Evolutionary conservation across 331 rosid genomes (phyloP).

Genomic region (Cydonia oblonga): DNA sequence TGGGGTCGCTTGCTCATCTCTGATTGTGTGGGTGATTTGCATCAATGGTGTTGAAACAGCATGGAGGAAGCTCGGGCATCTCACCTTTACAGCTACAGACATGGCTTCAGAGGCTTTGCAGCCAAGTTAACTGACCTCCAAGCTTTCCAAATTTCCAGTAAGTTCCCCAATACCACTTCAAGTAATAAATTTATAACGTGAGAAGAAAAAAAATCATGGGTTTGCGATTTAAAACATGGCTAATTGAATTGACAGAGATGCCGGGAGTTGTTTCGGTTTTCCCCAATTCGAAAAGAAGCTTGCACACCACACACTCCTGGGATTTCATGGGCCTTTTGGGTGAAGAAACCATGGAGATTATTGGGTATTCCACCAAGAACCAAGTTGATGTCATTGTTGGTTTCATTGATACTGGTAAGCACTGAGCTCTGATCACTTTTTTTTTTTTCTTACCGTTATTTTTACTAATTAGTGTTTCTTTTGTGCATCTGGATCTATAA

Average conservation of each 20-base stretch:
- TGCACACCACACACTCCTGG: conserved; percentile 87
- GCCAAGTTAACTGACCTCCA: conserved; percentile 56
- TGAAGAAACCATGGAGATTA: conserved; percentile 40
- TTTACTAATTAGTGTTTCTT: not conserved
- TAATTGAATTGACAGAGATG: conserved; percentile 50
- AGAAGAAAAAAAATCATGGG: no score
- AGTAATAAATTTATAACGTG: no score
- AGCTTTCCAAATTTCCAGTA: conserved; percentile 57
- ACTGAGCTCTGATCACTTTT: not conserved
- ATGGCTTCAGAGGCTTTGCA: conserved; percentile 74
- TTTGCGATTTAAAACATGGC: conserved; percentile 1
- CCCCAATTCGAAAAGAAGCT: conserved; percentile 55
- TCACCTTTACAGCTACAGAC: conserved; percentile 56
- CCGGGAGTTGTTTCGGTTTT: conserved; percentile 72
- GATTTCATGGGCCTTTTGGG: conserved; percentile 65
- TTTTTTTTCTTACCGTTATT: not conserved
- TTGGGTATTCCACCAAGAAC: conserved; percentile 45
- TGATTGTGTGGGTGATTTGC: not conserved
- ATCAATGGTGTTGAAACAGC: conserved; percentile 27
- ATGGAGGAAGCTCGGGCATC: conserved; percentile 51
- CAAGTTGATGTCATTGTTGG: conserved; percentile 63
- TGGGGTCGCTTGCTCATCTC: not conserved
- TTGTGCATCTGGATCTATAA: not conserved
- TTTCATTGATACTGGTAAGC: conserved; percentile 66
- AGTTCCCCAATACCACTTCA: conserved; percentile 7